Evolutionary conservation across 2,329 filamentous ascomycete species (phyloP).

Genomic region (Parasarocladium wereldwijsianum): DNA sequence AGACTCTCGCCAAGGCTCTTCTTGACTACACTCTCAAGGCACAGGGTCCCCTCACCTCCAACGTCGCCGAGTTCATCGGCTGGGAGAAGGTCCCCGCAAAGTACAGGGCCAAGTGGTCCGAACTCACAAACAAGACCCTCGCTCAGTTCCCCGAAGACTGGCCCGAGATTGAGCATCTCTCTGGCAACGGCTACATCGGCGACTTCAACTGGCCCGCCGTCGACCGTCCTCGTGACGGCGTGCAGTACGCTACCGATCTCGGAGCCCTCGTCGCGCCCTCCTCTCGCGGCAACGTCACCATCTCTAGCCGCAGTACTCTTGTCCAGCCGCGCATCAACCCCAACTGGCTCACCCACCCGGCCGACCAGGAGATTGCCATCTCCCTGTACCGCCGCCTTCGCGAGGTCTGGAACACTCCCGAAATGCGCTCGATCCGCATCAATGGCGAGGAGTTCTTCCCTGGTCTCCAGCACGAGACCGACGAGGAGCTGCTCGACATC

Average conservation of each 20-base stretch:
- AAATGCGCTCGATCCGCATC: conserved; percentile 13
- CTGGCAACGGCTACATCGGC: conserved; percentile 9
- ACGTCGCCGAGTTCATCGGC: conserved; percentile 11
- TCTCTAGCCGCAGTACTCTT: conserved; percentile 17
- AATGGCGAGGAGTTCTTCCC: conserved; percentile 23
- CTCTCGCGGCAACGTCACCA: conserved; percentile 25
- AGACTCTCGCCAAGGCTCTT: conserved; percentile 7
- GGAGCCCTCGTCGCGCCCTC: conserved; percentile 13
- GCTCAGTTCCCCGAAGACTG: conserved; percentile 8
- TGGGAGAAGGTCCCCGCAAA: conserved; percentile 13
- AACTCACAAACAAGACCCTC: conserved; percentile 7
- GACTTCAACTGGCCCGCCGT: conserved; percentile 10
- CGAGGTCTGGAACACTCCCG: conserved; percentile 14
- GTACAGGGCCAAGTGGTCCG: conserved; percentile 7
- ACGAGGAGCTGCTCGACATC: conserved; percentile 11
- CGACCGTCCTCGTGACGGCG: conserved; percentile 8
- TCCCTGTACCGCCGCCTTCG: conserved; percentile 24
- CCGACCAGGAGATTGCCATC: conserved; percentile 28
- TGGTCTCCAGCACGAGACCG: conserved; percentile 15
- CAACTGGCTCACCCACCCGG: conserved; percentile 25
- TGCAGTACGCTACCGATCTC: conserved; percentile 13
- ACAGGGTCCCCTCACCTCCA: conserved; percentile 11
- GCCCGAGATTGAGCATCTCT: conserved; percentile 10
- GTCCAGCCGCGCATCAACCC: conserved; percentile 24
- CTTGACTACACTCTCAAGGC: conserved; percentile 7